Conservation (phyloP, 106 monocot species). For the Acanthochlamys bracteata region DNA sequence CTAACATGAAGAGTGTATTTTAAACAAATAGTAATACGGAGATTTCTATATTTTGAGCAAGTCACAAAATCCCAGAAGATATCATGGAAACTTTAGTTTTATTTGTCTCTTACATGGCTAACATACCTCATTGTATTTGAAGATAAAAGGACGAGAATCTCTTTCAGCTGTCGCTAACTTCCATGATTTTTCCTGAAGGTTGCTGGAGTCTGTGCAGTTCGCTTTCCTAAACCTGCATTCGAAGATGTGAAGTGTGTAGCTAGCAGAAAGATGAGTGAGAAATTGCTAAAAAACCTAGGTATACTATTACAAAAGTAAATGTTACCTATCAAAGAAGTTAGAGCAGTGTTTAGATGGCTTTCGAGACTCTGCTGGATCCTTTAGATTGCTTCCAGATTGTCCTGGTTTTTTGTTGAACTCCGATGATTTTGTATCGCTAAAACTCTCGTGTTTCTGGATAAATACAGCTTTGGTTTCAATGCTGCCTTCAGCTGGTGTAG, state of each 20-base stretch:
- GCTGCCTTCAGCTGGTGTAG: conserved; percentile 5
- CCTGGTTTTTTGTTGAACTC: conserved; percentile 7
- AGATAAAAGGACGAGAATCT: conserved; percentile 67
- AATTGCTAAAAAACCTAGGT: not conserved
- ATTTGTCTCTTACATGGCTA: not conserved
- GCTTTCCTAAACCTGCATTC: conserved; percentile 50
- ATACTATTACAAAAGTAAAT: not conserved
- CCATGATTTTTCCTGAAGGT: conserved; percentile 6
- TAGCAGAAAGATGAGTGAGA: not conserved
- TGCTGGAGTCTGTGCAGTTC: conserved; percentile 21
- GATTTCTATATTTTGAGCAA: too few species aligned
- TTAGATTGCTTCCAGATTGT: conserved; percentile 8
- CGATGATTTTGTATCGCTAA: conserved; percentile 5
- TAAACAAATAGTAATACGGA: too few species aligned
- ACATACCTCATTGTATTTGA: conserved; percentile 91
- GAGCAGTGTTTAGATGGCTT: conserved; percentile 17
- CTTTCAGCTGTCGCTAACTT: conserved; percentile 45
- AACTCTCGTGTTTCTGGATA: conserved; percentile 6
- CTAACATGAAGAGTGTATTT: too few species aligned
- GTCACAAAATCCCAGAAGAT: too few species aligned
- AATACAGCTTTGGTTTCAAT: conserved; percentile 2
- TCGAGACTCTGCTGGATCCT: conserved; percentile 12
- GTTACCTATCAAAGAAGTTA: conserved; percentile 83
- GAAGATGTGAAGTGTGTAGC: not conserved
- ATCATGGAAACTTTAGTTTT: too few species aligned